A percentile compares a stretch with the other conserved stretches of the same genome.
Evolutionary conservation across 805 yeast species (phyloP).

Genomic region (Candida krabiensis): DNA sequence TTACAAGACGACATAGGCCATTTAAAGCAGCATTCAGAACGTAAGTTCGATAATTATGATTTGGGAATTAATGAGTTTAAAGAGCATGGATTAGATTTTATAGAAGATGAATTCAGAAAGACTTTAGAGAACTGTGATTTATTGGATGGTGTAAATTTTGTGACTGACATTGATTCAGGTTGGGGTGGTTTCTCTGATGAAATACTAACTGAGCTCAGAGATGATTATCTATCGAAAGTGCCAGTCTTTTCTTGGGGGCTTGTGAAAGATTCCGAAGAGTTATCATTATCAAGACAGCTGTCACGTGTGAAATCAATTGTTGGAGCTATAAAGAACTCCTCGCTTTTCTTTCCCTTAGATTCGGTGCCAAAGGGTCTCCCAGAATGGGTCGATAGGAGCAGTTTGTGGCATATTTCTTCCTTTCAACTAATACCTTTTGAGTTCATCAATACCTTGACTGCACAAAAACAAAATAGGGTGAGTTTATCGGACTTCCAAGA

Average conservation of each 20-base stretch:
- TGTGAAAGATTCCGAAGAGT: slow-evolving; percentile 6
- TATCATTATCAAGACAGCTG: slow-evolving; percentile 18
- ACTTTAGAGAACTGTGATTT: slow-evolving; percentile 75
- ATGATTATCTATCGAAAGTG: slow-evolving; percentile 63
- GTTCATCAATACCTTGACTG: slow-evolving; percentile 39
- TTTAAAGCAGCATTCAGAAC: slow-evolving; percentile 25
- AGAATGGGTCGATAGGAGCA: slow-evolving; percentile 23
- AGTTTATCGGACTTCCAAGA: slow-evolving; percentile 46
- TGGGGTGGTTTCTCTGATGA: slow-evolving; percentile 80
- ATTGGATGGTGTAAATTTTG: slow-evolving; percentile 66
- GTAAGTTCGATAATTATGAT: slow-evolving; percentile 46
- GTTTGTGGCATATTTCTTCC: slow-evolving; percentile 45
- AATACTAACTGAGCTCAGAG: slow-evolving; percentile 55
- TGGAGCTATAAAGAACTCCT: slow-evolving; percentile 46
- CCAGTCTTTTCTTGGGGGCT: slow-evolving; percentile 48
- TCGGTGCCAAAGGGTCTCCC: slow-evolving; percentile 25
- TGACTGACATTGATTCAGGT: slow-evolving; percentile 70
- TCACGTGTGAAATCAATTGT: slow-evolving; percentile 48
- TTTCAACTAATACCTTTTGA: slow-evolving; percentile 45
- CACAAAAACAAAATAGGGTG: slow-evolving; percentile 34
- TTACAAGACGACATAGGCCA: slow-evolving; percentile 28
- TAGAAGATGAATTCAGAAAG: slow-evolving; percentile 60
- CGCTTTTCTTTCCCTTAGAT: slow-evolving; percentile 57
- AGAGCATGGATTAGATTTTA: slow-evolving; percentile 42
- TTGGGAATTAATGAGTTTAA: slow-evolving; percentile 65